These are phyloP conservation scores for Stipa capillata DNA, from an alignment of 176 grass and related monocot species.

Conservation along the genomic window DNA sequence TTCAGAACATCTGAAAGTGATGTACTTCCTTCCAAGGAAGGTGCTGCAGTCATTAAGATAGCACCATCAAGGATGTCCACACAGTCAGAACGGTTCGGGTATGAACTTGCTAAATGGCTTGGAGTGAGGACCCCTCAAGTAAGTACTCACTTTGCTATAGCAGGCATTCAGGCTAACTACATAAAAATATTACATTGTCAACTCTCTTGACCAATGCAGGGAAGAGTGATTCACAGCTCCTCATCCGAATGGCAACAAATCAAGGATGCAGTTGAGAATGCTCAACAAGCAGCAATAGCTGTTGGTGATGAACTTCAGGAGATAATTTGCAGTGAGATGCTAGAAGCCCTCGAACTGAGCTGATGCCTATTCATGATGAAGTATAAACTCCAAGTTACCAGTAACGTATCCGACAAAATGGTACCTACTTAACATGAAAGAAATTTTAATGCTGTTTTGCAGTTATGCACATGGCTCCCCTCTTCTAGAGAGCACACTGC, in stretches of 20 bases:
- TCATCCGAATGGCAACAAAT: conserved; percentile 82
- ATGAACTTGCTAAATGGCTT: conserved; percentile 94
- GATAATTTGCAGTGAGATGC: conserved; percentile 69
- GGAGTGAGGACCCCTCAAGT: conserved; percentile 89
- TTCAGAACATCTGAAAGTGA: conserved; percentile 39
- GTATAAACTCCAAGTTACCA: conserved; percentile 34
- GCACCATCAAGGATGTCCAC: conserved; percentile 95
- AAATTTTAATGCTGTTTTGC: conserved; percentile 32
- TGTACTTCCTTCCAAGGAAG: conserved; percentile 39
- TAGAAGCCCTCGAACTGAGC: conserved; percentile 84
- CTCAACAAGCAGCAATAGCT: conserved; percentile 28
- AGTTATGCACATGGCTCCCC: conserved; percentile 90
- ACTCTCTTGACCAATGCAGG: conserved; percentile 41
- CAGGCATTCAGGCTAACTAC: background rate
- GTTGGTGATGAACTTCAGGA: conserved; percentile 57
- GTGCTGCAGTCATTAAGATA: conserved; percentile 92
- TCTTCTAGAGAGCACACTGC: conserved; percentile 53
- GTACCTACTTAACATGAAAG: conserved; percentile 5
- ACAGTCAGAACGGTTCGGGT: conserved; percentile 87
- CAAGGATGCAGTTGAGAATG: conserved; percentile 84
- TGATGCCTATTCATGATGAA: conserved; percentile 94
- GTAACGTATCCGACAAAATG: conserved; percentile 8
- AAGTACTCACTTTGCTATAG: conserved; percentile 9
- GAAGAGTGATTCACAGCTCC: conserved; percentile 77
- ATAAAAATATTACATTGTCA: conserved; percentile 5